Evolutionary conservation across 345 rosid species (phyloP).

Genomic region (Isatis tinctoria): DNA sequence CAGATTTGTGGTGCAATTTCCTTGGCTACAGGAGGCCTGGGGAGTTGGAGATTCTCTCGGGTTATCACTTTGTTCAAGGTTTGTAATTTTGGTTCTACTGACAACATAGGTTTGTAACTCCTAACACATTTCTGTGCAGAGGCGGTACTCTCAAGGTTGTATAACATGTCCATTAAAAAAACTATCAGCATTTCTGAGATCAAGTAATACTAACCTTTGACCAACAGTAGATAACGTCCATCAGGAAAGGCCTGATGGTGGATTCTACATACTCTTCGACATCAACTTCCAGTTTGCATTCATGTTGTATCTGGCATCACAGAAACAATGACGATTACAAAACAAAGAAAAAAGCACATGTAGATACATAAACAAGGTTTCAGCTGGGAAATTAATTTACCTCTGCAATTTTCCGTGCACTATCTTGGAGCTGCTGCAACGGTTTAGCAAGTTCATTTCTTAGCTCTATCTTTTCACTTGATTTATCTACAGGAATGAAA

Average conservation of each 20-base stretch:
- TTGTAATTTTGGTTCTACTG: neutral
- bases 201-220: conserved; percentile 63
- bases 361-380: neutral
- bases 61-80: too few relatives aligned
- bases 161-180: neutral
- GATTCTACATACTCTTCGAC: conserved; percentile 96
- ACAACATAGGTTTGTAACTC: too few relatives aligned
- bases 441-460: conserved; percentile 89
- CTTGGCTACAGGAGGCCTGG: too few relatives aligned
- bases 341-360: neutral
- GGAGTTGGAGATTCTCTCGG: too few relatives aligned
- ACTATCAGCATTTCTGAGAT: neutral
- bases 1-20: too few relatives aligned
- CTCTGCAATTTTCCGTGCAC: conserved; percentile 97
- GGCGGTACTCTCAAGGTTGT: neutral
- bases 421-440: conserved; percentile 92
- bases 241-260: conserved; percentile 83
- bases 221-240: conserved; percentile 99
- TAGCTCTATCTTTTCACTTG: conserved; percentile 78
- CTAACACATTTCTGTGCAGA: neutral
- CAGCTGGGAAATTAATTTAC: conserved; percentile 31
- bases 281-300: conserved; percentile 85
- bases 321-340: neutral
- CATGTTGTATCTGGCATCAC: conserved; percentile 77
- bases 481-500: conserved; percentile 96